Base-by-base conservation (phyloP, 2,329 filamentous ascomycete species). In the Pseudogymnoascus sp. region DNA sequence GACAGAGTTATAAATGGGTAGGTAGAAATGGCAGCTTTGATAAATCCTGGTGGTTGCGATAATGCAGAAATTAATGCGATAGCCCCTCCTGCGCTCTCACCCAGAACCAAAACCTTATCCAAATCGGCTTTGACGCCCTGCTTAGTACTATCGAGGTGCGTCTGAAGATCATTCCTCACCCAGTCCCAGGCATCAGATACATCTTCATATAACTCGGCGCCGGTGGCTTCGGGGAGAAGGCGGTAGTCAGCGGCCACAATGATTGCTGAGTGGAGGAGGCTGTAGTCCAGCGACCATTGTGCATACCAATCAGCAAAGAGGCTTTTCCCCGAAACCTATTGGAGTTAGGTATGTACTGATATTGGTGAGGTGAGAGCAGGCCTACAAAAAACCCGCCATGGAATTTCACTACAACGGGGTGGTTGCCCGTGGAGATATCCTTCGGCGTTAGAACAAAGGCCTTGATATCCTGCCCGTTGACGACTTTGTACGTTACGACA, bases 171-270 rank as follows among this genome's bases (percentile, higher is more conserved):
- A 7, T 58, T 64, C 40, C 67, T 63, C 40, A 79, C 64, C 79
- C 80, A 82, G 4, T 63, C 64, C 77, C 77, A 82, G 67, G 81
- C 78, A 63, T 79, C 76, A 7, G 69, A 60, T 0, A 82, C 63
- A 65, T 83, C 80, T 5, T 74, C 67, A 24, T 81, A 71, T 62
- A 81, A 77, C 13, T 82, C 76, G 2, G 69, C 57, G 35, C 77
- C 77, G 17, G 61, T 77, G 60, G 76, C 71, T 62, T 81, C 79
- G 21, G 80, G 80, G n/a, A 79, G 63, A 3, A 83, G 75, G 7
- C 79, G 79, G 70, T 83, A 79, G 67, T 80, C 77, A 0, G 78
- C 76, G 1, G 74, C 70, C 5, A 82, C 66, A 26, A 78, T 70
- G 47, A 82, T 75, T n/a, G 79, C 77, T 11, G 67, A 67, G 58